Evolutionary conservation across 2,329 filamentous ascomycete species (phyloP).

Genomic region (Botryotinia globosa): DNA sequence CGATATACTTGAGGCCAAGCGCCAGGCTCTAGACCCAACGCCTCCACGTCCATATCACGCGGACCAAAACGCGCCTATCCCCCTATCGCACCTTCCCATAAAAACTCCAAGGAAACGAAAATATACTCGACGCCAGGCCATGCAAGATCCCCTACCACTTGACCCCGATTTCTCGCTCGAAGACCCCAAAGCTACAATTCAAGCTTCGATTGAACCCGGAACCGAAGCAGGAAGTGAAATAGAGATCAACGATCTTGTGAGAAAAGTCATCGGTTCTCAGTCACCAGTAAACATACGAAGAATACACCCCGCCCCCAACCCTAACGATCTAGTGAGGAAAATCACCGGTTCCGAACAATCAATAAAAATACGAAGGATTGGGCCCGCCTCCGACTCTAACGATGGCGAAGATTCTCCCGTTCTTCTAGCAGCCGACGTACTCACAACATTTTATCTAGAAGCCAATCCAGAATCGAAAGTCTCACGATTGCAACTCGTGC

Average conservation of each 20-base stretch:
- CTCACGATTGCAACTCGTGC: slow-evolving; percentile 45
- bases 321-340: background rate
- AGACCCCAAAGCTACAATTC: background rate
- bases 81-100: background rate
- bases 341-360: background rate
- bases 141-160: slow-evolving; percentile 31
- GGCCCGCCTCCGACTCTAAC: background rate
- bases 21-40: slow-evolving; percentile 62
- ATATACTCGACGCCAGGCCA: slow-evolving; percentile 9
- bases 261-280: background rate
- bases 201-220: background rate
- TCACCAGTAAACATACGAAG: background rate
- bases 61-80: slow-evolving; percentile 64
- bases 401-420: slow-evolving; percentile 19
- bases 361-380: background rate
- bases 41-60: slow-evolving; percentile 69
- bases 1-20: slow-evolving; percentile 65
- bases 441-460: slow-evolving; percentile 26
- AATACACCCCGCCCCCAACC: background rate
- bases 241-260: background rate
- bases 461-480: slow-evolving; percentile 23
- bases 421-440: slow-evolving; percentile 32
- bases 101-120: slow-evolving; percentile 1
- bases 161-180: slow-evolving; percentile 26
- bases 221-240: background rate